A percentile compares a stretch with the other conserved stretches of the same genome.
These are phyloP conservation scores for Backusella luteola DNA, from an alignment of 192 early-diverging fungal genomes.

Conservation along the genomic window DNA sequence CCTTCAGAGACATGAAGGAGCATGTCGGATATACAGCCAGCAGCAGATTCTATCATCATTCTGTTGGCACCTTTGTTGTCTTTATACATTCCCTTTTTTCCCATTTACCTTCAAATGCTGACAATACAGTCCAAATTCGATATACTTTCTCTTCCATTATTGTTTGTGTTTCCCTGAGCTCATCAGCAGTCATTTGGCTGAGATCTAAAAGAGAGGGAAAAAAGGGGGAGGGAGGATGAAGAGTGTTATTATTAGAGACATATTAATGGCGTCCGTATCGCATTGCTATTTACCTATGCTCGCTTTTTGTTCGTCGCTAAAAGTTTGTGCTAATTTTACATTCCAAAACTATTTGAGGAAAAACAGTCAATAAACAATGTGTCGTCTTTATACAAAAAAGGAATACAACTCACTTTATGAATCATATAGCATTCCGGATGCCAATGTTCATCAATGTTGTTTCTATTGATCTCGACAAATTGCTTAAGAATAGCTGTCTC, in stretches of 20 bases:
- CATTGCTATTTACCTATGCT: background rate
- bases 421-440: slow-evolving; percentile 99
- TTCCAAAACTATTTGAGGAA: slow-evolving; percentile 54
- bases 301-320: slow-evolving; percentile 18
- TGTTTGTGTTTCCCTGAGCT: slow-evolving; percentile 64
- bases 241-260: background rate
- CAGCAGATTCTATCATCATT: slow-evolving; percentile 63
- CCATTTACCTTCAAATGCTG: slow-evolving; percentile 66
- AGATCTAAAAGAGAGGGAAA: slow-evolving; percentile 15
- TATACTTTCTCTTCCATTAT: slow-evolving; percentile 87
- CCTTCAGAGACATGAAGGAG: slow-evolving; percentile 77
- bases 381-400: background rate
- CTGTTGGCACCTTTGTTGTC: background rate
- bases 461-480: slow-evolving; percentile 91
- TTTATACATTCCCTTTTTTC: background rate
- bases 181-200: slow-evolving; percentile 40
- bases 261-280: background rate
- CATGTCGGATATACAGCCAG: slow-evolving; percentile 91
- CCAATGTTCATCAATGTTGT: slow-evolving; percentile 85
- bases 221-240: background rate
- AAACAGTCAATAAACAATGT: background rate
- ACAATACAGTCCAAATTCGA: slow-evolving; percentile 78
- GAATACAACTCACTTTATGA: slow-evolving; percentile 71
- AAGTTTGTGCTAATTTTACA: slow-evolving; percentile 48
- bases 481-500: slow-evolving; percentile 93